Base-by-base conservation (phyloP, 2,329 filamentous ascomycete genomes). In the Chaetomiaceae sp. region DNA sequence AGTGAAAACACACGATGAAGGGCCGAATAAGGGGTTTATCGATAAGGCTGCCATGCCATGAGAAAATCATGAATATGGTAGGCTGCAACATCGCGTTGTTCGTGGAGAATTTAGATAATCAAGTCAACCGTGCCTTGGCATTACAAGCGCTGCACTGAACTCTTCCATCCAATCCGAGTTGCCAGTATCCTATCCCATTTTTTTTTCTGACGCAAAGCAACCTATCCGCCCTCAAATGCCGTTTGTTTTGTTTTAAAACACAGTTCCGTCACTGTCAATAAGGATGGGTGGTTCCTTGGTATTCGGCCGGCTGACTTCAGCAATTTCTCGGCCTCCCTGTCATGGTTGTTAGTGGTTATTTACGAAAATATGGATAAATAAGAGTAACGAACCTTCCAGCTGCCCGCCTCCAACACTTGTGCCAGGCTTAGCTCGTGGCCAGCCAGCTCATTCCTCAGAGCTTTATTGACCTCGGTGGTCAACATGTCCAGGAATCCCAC, bases 221-320 rank as follows among this genome's bases (percentile, higher is more conserved):
- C n/a, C 33, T 5, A n/a, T 7, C 21, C 13, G 21, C 34, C 32
- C 21, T 8, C 11, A 41, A 6, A 7, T 21, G 2, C 14, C 5
- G 27, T 2, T 13, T 9, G 9, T 42, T n/a, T n/a, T n/a, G n/a
- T n/a, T n/a, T 38, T 57, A 65, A 69, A 99, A 97, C 60, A 99
- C 89, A 21, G 94, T 97, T 57, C 94, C 94, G 69, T 99, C 94
- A 60, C 90, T 96, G 61, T 95, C 81, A 63, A 97, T 96, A 73
- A 96, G 85, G 66, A 99, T 97, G 4, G 94, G 94, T 29, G 92
- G 90, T 68, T 95, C 90, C 73, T 94, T 96, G 48, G 94, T 97
- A 65, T 96, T 97, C 20, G 94, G 94, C 62, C 94, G 81, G 62
- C 90, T 92, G 59, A 96, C 90, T 73, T 96, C 92, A 58, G 94